Conservation (phyloP, 345 rosid genomes). For the Citrus reticulata region DNA sequence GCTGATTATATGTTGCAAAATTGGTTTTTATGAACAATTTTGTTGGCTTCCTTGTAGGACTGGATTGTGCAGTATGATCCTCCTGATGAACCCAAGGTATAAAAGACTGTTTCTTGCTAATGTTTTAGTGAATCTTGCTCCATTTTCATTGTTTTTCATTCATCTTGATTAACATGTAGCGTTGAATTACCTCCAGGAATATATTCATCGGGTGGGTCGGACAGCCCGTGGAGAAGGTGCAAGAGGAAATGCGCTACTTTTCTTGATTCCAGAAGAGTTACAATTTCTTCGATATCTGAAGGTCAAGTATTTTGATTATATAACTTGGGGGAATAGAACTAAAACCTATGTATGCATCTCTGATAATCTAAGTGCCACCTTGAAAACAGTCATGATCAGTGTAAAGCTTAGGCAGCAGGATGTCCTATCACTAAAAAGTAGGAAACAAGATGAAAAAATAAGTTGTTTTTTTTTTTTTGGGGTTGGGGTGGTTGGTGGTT, state of each 20-base stretch:
- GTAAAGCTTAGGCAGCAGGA: background rate
- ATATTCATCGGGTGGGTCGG: constrained; percentile 98
- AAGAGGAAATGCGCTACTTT: constrained; percentile 89
- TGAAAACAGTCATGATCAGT: background rate
- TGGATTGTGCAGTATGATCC: constrained; percentile 99
- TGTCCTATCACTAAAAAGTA: background rate
- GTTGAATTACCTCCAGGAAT: constrained; percentile 54
- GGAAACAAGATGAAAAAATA: background rate
- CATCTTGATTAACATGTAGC: background rate
- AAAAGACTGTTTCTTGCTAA: background rate
- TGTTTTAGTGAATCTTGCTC: background rate
- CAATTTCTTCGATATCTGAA: constrained; percentile 85
- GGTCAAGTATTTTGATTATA: constrained; percentile 31
- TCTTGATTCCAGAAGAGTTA: constrained; percentile 90
- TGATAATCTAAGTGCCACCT: background rate
- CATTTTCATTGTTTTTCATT: background rate
- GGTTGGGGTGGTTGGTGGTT: no score
- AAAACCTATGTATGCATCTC: background rate
- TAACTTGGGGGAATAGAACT: background rate
- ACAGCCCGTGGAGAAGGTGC: constrained; percentile 99
- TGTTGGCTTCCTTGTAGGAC: constrained; percentile 47
- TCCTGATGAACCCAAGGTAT: constrained; percentile 95
- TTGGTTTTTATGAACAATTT: background rate
- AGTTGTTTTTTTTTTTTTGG: no score
- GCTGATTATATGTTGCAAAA: background rate